Base-by-base conservation (phyloP, 805 yeast species). In the Cyberlindnera amylophila region DNA sequence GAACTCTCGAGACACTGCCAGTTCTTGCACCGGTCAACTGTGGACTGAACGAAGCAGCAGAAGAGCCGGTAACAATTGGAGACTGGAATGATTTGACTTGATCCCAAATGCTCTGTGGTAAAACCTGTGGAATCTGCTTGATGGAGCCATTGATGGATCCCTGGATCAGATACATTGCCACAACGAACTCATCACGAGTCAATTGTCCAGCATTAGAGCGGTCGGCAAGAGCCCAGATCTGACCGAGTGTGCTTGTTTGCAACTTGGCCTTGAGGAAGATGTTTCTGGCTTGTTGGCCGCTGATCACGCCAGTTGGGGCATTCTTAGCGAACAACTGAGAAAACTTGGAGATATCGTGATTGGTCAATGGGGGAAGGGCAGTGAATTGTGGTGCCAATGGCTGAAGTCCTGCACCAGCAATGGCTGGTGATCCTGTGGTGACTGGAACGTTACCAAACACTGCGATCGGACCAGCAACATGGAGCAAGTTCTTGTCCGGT, bases 141-240 rank as follows among this genome's bases (percentile, higher is more conserved):
- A 88, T 64, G 3, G 77, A 53, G 31, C 88, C 86, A 54, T 79
- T 76, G 55, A 88, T 70, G 26, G 83, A 67, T 52, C 88, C 81
- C 63, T 91, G 97, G 50, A 93, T 87, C 59, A 93, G 72, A 64
- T 86, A 95, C 99, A 93, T 91, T 7, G 98, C 97, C 55, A 91
- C 77, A 34, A 87, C 77, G 55, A 93, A 93, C 59, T 87, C 90
- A 13, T 81, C 73, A 57, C 81, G 76, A 43, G 76, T 72, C 54
- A 93, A 75, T 42, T 76, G 70, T 5, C 99, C 99, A 2, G 75
- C 65, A 52, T 81, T 81, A 41, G 75, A 74, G 47, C 80, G 78
- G 61, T 93, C 99, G 34, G 86, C 93, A 44, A 91, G 70, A 41
- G 75, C 75, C 99, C 99, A 93, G 45, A 93, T 82, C 59, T 82